Percentiles rank a stretch among this genome's conserved stretches.
Evolutionary conservation across 169 alveolate genomes (phyloP).

Genomic region (Eimeria falciformis): DNA sequence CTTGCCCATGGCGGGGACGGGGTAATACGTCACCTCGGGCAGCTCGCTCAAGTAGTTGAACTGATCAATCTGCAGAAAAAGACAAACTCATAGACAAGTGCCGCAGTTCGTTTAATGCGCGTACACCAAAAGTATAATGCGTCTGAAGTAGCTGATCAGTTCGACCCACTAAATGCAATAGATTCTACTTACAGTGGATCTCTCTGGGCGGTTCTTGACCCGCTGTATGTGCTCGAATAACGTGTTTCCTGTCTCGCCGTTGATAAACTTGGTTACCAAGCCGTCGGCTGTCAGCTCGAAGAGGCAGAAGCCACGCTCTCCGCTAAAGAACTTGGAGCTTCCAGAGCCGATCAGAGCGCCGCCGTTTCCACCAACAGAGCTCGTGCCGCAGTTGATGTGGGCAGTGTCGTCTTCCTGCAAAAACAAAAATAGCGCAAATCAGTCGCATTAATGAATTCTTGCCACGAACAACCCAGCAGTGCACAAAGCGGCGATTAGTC

Average conservation of each 20-base stretch:
- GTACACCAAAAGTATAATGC: no score
- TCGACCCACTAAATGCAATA: neutral
- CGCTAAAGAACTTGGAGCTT: constrained; percentile 85
- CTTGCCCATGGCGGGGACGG: constrained; percentile 86
- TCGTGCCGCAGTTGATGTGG: constrained; percentile 89
- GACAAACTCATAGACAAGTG: neutral
- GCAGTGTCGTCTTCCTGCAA: constrained; percentile 76
- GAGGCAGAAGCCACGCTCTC: constrained; percentile 88
- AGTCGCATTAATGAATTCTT: neutral
- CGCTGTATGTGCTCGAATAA: constrained; percentile 85
- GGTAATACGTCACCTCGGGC: constrained; percentile 85
- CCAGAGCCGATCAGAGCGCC: constrained; percentile 80
- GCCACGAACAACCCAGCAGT: neutral
- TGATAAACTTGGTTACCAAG: constrained; percentile 85
- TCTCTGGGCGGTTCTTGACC: constrained; percentile 83
- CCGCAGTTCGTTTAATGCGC: no score
- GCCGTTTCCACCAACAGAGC: constrained; percentile 82
- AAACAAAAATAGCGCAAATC: neutral
- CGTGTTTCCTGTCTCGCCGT: constrained; percentile 86
- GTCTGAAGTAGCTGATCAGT: no score
- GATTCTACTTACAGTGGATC: constrained; percentile 79
- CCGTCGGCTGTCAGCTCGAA: constrained; percentile 88
- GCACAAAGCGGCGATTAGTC: neutral
- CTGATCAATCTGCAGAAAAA: constrained; percentile 59
- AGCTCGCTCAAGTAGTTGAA: constrained; percentile 79